A percentile compares a stretch with the other conserved stretches of the same genome.
Evolutionary conservation across 805 yeast genomes (phyloP).

Genomic region (Saccharomycopsis sp.): DNA sequence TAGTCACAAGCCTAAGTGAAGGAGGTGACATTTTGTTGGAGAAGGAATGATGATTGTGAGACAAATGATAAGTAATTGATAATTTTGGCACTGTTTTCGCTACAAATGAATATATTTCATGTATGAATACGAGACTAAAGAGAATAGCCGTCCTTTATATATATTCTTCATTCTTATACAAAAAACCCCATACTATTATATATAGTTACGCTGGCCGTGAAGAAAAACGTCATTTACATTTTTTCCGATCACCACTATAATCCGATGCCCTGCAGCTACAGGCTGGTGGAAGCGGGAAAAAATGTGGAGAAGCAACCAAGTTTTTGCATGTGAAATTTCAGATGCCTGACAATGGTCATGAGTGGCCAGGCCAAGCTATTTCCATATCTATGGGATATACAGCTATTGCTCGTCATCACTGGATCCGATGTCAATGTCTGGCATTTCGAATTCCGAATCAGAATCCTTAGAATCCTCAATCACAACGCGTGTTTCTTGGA

Average conservation of each 20-base stretch:
- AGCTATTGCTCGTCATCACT: constrained; percentile 17
- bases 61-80: not conserved
- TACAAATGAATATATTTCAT: no score
- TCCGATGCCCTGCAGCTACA: no score
- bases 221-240: not conserved
- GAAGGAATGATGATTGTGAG: not conserved
- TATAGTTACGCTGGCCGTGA: no score
- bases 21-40: not conserved
- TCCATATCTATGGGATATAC: no score
- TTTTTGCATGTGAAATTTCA: not conserved
- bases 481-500: not conserved
- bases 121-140: no score
- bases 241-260: not conserved
- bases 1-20: not conserved
- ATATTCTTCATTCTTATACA: no score
- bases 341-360: not conserved
- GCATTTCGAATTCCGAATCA: constrained; percentile 20
- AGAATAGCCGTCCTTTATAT: no score
- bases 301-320: not conserved
- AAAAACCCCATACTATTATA: no score
- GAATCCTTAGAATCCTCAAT: constrained; percentile 5
- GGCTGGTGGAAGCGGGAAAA: not conserved
- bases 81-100: no score
- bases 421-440: constrained; percentile 19
- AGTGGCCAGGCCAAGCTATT: no score